Base-by-base conservation (phyloP, 345 rosid genomes). In the Geranium rotundifolium region DNA sequence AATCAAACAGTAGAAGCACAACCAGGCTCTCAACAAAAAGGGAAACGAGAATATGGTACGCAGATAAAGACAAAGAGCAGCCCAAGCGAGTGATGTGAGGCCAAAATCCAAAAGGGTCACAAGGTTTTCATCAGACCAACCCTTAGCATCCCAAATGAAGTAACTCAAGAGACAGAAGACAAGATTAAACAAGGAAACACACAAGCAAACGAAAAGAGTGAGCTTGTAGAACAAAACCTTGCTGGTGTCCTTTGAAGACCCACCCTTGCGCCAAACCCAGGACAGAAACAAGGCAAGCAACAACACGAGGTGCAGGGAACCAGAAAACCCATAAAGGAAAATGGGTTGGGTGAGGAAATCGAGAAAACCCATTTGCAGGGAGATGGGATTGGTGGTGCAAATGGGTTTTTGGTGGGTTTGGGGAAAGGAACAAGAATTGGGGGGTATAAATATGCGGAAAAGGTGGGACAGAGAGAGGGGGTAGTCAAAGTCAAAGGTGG, bases 1-100 rank as follows among this genome's bases (percentile, higher is more conserved):
- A 64, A 82, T 52, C 50, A 68, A 61, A 0, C 72, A 49, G 63
- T 82, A 80, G 58, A 79, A 71, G 2, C 72, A 79, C 82, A 79
- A 85, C 87, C 84, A 82, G 64, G 77, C 57, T 71, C 87, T 82
- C 75, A 80, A 59, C 17, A 70, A 62, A 62, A 71, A n/a, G 0
- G 79, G 75, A 37, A 80, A 75, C 8, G 66, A 68, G 50, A 71
- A 70, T 16, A 57, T 67, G 50, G 67, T 37, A 39, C 73, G 63
- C 59, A 85, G 58, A 66, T 73, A 77, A 54, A 78, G 67, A 60
- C 17, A 68, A n/a, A 69, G 29, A 19, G 73, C 77, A 65, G 75
- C 81, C 87, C 82, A 85, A 60, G 84, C 74, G 64, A 80, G 64
- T 17, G 87, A 70, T 63, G 62, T 78, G 20, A 69, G 64, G 0